These are phyloP conservation scores for Trichophyton equinum DNA, from an alignment of 2,329 filamentous ascomycete species.

Conservation along the genomic window DNA sequence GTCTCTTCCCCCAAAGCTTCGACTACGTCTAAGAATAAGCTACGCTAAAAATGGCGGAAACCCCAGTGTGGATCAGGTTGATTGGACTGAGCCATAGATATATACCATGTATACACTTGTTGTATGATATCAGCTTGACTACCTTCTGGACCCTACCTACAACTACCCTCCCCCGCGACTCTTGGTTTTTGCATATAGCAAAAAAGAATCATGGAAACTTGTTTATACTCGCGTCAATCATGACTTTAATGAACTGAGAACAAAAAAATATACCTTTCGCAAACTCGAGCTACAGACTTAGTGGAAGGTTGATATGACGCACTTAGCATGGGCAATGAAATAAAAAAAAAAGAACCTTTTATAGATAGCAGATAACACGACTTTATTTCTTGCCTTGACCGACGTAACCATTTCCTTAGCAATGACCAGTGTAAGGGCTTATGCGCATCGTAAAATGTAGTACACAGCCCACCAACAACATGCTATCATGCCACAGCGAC, in stretches of 20 bases:
- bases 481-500: too few species aligned
- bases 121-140: neutral
- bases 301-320: neutral
- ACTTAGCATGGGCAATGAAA: neutral
- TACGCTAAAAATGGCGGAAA: conserved; percentile 60
- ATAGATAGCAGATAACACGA: neutral
- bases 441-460: too few species aligned
- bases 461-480: too few species aligned
- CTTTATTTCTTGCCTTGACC: neutral
- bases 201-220: neutral
- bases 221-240: neutral
- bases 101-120: neutral
- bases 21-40: conserved; percentile 72
- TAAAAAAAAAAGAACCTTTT: neutral
- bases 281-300: neutral
- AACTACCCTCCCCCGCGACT: too few species aligned
- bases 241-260: conserved; percentile 2
- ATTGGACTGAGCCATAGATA: conserved; percentile 69
- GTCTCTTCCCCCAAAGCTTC: conserved; percentile 57
- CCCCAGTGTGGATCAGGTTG: conserved; percentile 78
- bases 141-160: neutral
- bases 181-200: neutral
- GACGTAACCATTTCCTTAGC: neutral
- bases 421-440: too few species aligned
- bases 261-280: neutral